Conservation (phyloP, 257 asterid genomes). For the Gentiana dahurica region DNA sequence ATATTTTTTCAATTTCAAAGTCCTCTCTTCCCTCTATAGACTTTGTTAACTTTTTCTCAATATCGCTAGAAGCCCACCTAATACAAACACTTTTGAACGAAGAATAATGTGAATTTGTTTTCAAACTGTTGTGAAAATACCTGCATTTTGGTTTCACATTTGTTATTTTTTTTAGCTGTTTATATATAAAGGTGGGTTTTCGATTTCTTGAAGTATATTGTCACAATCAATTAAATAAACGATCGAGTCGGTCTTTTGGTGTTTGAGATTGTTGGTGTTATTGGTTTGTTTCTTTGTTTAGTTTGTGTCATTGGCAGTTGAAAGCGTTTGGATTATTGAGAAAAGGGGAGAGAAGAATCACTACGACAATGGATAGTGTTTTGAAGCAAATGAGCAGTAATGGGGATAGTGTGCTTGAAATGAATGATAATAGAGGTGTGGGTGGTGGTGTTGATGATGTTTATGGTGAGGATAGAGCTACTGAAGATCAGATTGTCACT, state of each 20-base stretch:
- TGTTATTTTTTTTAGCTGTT: constrained; percentile 4
- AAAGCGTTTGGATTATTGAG: constrained; percentile 24
- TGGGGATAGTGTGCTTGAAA: constrained; percentile 59
- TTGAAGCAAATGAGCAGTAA: constrained; percentile 31
- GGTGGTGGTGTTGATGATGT: constrained; percentile 81
- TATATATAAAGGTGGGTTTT: constrained; percentile 19
- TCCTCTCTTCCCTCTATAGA: not conserved
- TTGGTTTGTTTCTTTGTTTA: constrained; percentile 13
- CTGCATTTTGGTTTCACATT: not conserved
- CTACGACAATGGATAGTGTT: constrained; percentile 46
- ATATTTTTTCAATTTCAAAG: not conserved
- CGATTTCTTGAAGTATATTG: constrained; percentile 2
- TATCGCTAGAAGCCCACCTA: constrained; percentile 4
- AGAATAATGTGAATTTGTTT: constrained; percentile 10
- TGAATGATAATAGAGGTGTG: constrained; percentile 47
- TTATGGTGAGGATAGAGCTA: constrained; percentile 87
- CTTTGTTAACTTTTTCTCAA: not conserved
- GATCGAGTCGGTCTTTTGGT: constrained; percentile 3
- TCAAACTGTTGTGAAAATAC: not conserved
- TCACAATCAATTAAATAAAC: not conserved
- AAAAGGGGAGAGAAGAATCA: constrained; percentile 21
- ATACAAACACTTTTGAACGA: constrained; percentile 1
- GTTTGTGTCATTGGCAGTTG: constrained; percentile 44
- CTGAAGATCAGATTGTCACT: constrained; percentile 69
- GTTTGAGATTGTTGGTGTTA: constrained; percentile 14